phyloP scores from a whole-genome alignment of 23 red algal species.

The Gracilariopsis chorda region DNA sequence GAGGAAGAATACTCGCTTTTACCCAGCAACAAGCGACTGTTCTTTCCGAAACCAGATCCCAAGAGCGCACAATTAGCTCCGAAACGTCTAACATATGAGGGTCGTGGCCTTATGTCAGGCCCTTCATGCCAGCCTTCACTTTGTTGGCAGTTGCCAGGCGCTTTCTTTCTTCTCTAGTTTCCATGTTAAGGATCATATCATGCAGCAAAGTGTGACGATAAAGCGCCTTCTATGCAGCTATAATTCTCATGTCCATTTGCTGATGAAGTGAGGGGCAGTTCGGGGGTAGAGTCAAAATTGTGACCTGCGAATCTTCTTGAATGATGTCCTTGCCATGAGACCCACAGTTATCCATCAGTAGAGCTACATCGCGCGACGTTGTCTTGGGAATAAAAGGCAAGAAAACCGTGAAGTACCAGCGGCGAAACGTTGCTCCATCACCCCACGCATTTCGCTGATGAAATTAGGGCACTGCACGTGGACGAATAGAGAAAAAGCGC shows the following conservation, averaged over 20 bases:
- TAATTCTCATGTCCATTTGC: not conserved
- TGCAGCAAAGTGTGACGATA: no score
- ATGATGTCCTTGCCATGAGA: not conserved
- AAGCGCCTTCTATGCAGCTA: not conserved
- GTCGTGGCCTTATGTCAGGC: no score
- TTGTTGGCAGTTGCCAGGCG: no score
- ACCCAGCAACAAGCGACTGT: no score
- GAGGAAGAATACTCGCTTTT: no score
- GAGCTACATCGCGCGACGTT: not conserved
- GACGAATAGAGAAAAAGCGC: not conserved
- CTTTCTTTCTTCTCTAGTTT: no score
- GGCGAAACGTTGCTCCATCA: not conserved
- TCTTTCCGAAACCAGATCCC: no score
- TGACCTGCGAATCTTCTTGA: not conserved
- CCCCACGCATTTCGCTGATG: not conserved
- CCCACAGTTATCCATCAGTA: not conserved
- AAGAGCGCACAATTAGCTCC: no score
- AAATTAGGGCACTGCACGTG: constrained; percentile 7
- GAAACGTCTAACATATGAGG: no score
- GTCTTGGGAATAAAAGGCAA: not conserved
- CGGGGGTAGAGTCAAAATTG: no score
- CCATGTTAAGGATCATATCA: no score
- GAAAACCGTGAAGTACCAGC: not conserved
- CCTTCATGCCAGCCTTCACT: no score
- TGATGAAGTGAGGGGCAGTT: not conserved